These are phyloP conservation scores for Aphanomyces stellatus DNA, from an alignment of 352 stramenopile species.

Conservation along the genomic window DNA sequence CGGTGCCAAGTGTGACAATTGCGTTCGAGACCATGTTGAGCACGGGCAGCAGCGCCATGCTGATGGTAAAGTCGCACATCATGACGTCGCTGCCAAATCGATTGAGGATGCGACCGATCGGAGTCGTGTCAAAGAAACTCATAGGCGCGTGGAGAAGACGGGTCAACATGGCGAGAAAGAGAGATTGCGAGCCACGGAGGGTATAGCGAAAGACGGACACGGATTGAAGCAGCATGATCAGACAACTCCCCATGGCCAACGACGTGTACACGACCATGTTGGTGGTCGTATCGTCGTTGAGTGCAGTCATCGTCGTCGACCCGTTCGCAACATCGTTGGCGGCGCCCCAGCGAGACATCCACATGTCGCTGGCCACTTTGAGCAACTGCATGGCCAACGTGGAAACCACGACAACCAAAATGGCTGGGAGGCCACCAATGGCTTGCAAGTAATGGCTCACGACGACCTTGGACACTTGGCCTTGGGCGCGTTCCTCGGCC, in stretches of 20 bases:
- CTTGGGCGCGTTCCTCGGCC: background rate
- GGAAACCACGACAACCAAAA: background rate
- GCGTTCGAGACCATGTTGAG: background rate
- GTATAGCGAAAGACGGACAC: background rate
- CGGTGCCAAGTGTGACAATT: background rate
- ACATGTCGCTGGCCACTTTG: background rate
- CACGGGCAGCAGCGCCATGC: background rate
- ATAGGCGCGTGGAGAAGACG: constrained; percentile 49
- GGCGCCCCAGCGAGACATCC: constrained; percentile 2
- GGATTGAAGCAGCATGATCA: background rate
- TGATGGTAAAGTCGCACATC: background rate
- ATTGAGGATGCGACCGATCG: constrained; percentile 58
- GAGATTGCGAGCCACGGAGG: constrained; percentile 42
- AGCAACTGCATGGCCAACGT: background rate
- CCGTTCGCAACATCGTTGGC: too few relatives aligned
- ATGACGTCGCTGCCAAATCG: constrained; percentile 48
- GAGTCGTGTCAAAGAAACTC: constrained; percentile 57
- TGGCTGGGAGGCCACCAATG: background rate
- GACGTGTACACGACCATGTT: constrained; percentile 7
- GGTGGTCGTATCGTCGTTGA: background rate
- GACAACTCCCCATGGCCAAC: background rate
- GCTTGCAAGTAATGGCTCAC: background rate
- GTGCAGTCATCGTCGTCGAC: background rate
- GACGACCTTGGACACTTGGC: background rate
- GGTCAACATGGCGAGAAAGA: constrained; percentile 46